phyloP scores from a whole-genome alignment of 345 rosid genomes.

The Eucalyptus sideroxylon region DNA sequence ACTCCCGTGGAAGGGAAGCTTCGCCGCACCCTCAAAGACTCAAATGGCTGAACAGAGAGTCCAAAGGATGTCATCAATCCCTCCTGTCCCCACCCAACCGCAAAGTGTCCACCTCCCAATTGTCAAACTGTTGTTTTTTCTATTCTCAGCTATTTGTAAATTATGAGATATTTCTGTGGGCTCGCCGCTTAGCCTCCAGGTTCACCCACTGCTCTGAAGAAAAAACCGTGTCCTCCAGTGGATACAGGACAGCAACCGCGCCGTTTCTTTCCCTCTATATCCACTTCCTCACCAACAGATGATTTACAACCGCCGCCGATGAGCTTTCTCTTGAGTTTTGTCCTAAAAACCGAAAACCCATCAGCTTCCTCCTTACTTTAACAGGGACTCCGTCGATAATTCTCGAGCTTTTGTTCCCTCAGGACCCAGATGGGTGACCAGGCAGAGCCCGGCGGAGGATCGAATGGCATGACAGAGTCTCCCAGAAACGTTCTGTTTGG shows the following conservation, averaged over 20 bases:
- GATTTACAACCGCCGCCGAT: not conserved
- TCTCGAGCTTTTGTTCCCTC: not conserved
- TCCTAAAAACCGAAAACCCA: not conserved
- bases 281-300: not conserved
- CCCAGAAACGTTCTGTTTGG: constrained; percentile 10
- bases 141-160: not conserved
- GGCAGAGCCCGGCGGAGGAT: not conserved
- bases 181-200: not conserved
- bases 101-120: not conserved
- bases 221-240: constrained; percentile 1
- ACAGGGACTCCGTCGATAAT: not conserved
- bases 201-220: not conserved
- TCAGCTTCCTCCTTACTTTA: not conserved
- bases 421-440: not conserved
- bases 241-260: not conserved
- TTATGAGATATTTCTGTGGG: not conserved
- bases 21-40: not conserved
- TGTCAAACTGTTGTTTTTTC: not conserved
- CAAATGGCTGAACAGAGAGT: not conserved
- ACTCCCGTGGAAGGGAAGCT: not conserved
- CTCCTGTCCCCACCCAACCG: not conserved
- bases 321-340: not conserved
- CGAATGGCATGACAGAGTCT: not conserved
- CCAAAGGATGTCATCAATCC: not conserved
- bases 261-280: not conserved